These are phyloP conservation scores for Clarkia xantiana DNA, from an alignment of 345 rosid species.

Conservation along the genomic window DNA sequence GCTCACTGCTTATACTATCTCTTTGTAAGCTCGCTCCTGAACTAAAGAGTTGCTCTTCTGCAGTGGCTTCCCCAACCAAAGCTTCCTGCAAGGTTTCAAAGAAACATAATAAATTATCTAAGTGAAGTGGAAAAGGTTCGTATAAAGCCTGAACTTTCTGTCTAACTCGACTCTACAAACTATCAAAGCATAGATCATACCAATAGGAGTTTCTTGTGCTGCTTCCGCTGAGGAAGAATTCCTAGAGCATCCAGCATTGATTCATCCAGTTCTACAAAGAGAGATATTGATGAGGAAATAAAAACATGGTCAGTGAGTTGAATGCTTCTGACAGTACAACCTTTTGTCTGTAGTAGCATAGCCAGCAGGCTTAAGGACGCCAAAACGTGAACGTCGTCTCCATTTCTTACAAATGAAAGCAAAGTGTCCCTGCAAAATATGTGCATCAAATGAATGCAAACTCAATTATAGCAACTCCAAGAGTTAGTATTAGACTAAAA, in stretches of 20 bases:
- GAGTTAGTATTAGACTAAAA: too few relatives aligned
- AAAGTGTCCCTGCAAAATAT: slow-evolving; percentile 51
- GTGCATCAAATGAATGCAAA: too few relatives aligned
- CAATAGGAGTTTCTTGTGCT: slow-evolving; percentile 83
- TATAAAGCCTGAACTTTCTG: too few relatives aligned
- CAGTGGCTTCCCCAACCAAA: slow-evolving; percentile 84
- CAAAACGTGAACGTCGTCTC: slow-evolving; percentile 62
- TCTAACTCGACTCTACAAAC: not conserved
- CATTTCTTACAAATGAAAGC: slow-evolving; percentile 50
- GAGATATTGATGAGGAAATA: slow-evolving; percentile 15
- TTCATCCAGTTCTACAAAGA: slow-evolving; percentile 70
- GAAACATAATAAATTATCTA: slow-evolving; percentile 6
- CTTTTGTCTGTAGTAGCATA: slow-evolving; percentile 91
- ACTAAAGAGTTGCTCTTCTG: slow-evolving; percentile 84
- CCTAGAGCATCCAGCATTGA: slow-evolving; percentile 95
- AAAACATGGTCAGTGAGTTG: slow-evolving; percentile 5
- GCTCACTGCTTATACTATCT: slow-evolving; percentile 47
- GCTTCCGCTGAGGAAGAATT: slow-evolving; percentile 93
- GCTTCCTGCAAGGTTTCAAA: slow-evolving; percentile 46
- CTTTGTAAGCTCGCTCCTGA: slow-evolving; percentile 28
- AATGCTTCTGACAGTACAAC: slow-evolving; percentile 23
- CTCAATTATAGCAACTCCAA: too few relatives aligned
- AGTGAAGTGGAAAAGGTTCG: not conserved
- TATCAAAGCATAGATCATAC: slow-evolving; percentile 28
- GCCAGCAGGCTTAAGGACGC: slow-evolving; percentile 82